Percentiles rank a stretch among this genome's conserved stretches.
phyloP scores from a whole-genome alignment of 106 monocot species.

The Apostasia ramifera region DNA sequence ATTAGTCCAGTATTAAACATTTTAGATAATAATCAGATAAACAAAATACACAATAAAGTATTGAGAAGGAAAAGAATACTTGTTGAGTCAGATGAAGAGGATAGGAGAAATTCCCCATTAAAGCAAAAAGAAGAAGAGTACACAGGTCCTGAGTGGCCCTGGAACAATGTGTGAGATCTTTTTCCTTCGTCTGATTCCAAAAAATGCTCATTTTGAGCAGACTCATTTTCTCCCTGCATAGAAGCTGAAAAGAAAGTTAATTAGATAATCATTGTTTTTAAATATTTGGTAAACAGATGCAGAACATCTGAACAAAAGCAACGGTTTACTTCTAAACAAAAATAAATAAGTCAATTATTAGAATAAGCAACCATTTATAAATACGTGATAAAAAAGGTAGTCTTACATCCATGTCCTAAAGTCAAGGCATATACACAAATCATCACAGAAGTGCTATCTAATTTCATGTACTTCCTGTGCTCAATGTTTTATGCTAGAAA shows the following conservation, averaged over 20 bases:
- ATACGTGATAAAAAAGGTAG: too few species aligned
- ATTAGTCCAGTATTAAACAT: background rate
- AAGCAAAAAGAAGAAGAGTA: slow-evolving; percentile 86
- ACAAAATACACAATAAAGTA: background rate
- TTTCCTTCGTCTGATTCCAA: slow-evolving; percentile 51
- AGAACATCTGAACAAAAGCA: too few species aligned
- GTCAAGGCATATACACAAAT: too few species aligned
- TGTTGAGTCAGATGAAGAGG: slow-evolving; percentile 93
- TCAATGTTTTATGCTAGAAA: too few species aligned
- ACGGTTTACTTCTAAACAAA: too few species aligned
- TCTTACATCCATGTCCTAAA: too few species aligned
- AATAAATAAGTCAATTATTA: too few species aligned
- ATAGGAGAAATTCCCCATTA: slow-evolving; percentile 78
- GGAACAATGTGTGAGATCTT: slow-evolving; percentile 62
- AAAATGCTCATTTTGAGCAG: slow-evolving; percentile 24
- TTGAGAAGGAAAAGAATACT: slow-evolving; percentile 32
- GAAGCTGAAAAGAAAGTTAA: slow-evolving; percentile 25
- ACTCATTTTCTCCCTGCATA: slow-evolving; percentile 58
- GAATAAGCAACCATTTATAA: too few species aligned
- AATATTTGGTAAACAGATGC: too few species aligned
- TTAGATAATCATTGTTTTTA: too few species aligned
- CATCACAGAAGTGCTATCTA: too few species aligned
- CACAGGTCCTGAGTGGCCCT: slow-evolving; percentile 89
- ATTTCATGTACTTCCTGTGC: too few species aligned
- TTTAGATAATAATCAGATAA: background rate